Evolutionary conservation across 192 early-diverging fungal genomes (phyloP).

Genomic region (Rhizophagus sp.): DNA sequence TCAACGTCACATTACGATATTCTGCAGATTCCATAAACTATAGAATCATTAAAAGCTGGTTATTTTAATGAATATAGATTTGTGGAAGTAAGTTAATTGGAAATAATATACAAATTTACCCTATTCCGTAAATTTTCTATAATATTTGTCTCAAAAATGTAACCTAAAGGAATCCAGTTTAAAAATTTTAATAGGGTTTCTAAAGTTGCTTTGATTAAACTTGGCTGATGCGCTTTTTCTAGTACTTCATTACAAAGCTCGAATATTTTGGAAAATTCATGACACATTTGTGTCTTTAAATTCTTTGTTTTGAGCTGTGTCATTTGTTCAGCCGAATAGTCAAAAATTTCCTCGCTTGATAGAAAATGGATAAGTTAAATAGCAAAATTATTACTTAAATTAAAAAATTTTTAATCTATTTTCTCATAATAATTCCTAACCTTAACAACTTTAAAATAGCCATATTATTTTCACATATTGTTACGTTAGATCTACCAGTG

Average conservation of each 20-base stretch:
- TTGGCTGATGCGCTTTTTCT: conserved; percentile 86
- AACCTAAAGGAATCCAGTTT: conserved; percentile 98
- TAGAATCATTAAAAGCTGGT: neutral
- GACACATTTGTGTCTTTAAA: conserved; percentile 93
- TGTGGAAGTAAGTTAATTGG: neutral
- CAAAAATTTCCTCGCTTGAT: conserved; percentile 96
- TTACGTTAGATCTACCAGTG: conserved; percentile 89
- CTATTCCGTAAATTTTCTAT: conserved; percentile 81
- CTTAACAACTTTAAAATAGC: conserved; percentile 96
- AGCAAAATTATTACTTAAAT: neutral
- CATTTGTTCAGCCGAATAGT: conserved; percentile 98
- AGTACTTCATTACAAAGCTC: conserved; percentile 93
- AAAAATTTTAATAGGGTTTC: conserved; percentile 95
- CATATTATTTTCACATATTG: conserved; percentile 99
- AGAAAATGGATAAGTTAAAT: conserved; percentile 32
- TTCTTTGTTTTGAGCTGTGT: conserved; percentile 92
- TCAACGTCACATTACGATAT: conserved; percentile 92
- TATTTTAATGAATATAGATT: neutral
- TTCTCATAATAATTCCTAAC: conserved; percentile 41
- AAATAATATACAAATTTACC: conserved; percentile 45
- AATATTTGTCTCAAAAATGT: conserved; percentile 95
- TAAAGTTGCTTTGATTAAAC: conserved; percentile 88
- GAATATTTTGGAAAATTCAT: conserved; percentile 94
- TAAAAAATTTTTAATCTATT: neutral
- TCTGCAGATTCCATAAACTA: conserved; percentile 84